These are phyloP conservation scores for Corylus avellana DNA, from an alignment of 306 rosid species.

Conservation along the genomic window DNA sequence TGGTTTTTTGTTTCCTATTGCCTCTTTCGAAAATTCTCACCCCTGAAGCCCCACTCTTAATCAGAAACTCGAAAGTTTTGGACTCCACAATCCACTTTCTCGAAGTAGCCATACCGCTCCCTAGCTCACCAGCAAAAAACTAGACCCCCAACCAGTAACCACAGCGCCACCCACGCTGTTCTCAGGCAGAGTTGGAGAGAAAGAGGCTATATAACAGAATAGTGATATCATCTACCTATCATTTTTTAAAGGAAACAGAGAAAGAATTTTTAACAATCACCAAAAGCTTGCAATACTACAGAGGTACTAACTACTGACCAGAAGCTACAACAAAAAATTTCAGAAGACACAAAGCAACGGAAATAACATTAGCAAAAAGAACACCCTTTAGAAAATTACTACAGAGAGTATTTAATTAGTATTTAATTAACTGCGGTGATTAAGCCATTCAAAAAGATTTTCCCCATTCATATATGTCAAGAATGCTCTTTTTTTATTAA, in stretches of 20 bases:
- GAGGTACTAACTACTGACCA: background rate
- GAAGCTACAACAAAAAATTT: conserved; percentile 1
- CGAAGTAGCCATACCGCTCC: no score
- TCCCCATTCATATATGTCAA: background rate
- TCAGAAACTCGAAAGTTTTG: no score
- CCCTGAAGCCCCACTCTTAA: no score
- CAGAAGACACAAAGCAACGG: background rate
- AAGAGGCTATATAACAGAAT: background rate
- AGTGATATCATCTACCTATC: background rate
- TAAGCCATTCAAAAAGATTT: background rate
- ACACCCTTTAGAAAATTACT: background rate
- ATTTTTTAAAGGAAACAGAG: background rate
- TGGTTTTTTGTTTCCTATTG: no score
- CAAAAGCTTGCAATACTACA: background rate
- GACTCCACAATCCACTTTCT: no score
- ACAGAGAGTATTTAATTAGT: background rate
- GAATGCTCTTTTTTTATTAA: background rate
- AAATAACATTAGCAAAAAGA: background rate
- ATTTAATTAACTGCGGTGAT: background rate
- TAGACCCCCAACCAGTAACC: no score
- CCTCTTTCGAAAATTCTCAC: no score
- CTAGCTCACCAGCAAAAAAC: no score
- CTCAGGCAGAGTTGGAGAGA: no score
- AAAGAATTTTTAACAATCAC: background rate
- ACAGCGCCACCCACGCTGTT: no score